These are phyloP conservation scores for Fusarium sp. DNA, from an alignment of 2,329 filamentous ascomycete species.

Conservation along the genomic window DNA sequence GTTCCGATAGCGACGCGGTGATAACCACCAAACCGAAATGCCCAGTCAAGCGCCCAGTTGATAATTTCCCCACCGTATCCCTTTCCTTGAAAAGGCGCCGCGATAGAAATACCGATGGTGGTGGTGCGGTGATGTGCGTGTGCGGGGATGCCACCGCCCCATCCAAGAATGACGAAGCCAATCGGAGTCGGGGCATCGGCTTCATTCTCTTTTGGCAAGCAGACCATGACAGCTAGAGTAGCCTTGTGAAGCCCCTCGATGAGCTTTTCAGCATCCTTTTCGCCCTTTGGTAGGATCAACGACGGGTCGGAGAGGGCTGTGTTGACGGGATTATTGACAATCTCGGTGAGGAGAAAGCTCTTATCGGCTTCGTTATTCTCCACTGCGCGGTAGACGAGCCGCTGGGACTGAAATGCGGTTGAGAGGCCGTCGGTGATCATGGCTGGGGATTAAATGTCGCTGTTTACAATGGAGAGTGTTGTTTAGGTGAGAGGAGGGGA, in stretches of 20 bases:
- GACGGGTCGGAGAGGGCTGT: conserved; percentile 13
- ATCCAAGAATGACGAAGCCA: conserved; percentile 24
- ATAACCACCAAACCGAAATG: conserved; percentile 60
- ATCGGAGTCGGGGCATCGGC: conserved; percentile 6
- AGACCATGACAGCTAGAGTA: conserved; percentile 13
- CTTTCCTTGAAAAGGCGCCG: conserved; percentile 52
- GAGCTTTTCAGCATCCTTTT: background rate
- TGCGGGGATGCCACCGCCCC: background rate
- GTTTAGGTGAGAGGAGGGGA: too few species aligned
- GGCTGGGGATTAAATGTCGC: background rate
- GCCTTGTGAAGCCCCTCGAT: conserved; percentile 10
- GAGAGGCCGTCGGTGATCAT: conserved; percentile 19
- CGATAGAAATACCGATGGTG: conserved; percentile 56
- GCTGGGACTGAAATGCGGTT: conserved; percentile 30
- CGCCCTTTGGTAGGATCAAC: conserved; percentile 11
- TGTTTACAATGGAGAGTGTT: too few species aligned
- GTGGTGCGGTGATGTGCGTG: conserved; percentile 13
- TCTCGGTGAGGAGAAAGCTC: conserved; percentile 23
- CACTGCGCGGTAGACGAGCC: conserved; percentile 28
- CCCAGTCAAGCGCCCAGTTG: conserved; percentile 63
- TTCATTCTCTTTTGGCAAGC: background rate
- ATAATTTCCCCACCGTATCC: conserved; percentile 66
- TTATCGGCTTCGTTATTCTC: conserved; percentile 33
- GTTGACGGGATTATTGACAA: conserved; percentile 26
- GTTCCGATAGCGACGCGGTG: conserved; percentile 61